Evolutionary conservation across 2,329 filamentous ascomycete genomes (phyloP), one percentile per base, ranked within the genome.

Genomic region (Aspergillus tamarii): DNA sequence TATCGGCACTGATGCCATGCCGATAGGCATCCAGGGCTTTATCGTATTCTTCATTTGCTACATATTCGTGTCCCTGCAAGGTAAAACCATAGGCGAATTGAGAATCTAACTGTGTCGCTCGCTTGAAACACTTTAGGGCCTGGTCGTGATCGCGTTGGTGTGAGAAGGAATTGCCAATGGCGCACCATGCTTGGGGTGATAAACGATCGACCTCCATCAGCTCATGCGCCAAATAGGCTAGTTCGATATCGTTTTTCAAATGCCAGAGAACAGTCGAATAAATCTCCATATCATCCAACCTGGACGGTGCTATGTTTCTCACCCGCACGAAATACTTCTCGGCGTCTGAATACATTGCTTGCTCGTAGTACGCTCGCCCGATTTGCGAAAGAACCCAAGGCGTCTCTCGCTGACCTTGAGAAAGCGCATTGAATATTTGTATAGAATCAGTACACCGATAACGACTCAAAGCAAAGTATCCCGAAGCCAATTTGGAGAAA

Each of bases 181-280:
- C 92, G 74, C 94, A 97, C 96, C 95, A 99, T 4, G 95, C 93
- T 77, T 99, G 91, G 1, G 95, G 94, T 0, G 94, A 94, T 67
- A 95, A 85, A 81, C 94, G 95, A 64, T 93, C 91, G 19, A 91
- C 84, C 68, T 97, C 94, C 58, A 96, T 87, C 46, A 98, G 84
- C 72, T 96, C 92, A 73, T 98, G 94, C 0, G 94, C 93, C 32
- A 99, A 84, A 78, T 95, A 96, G 0, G 94, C 94, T 26, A 99
- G 84, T 65, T 97, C 92, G 0, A 93, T 91, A 74, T 97, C 94
- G 67, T 91, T 90, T 78, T 96, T 97, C 66, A 97, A 82, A 77
- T 97, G 94, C 95, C 96, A 99, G n/a, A 99, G 85, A n/a, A 96
- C 90, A 0, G 95, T 99, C 16, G 94, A 98, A 79, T 97, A 99